Conservation (phyloP, 2,329 filamentous ascomycete genomes). For the Chalaropsis ovoidea region DNA sequence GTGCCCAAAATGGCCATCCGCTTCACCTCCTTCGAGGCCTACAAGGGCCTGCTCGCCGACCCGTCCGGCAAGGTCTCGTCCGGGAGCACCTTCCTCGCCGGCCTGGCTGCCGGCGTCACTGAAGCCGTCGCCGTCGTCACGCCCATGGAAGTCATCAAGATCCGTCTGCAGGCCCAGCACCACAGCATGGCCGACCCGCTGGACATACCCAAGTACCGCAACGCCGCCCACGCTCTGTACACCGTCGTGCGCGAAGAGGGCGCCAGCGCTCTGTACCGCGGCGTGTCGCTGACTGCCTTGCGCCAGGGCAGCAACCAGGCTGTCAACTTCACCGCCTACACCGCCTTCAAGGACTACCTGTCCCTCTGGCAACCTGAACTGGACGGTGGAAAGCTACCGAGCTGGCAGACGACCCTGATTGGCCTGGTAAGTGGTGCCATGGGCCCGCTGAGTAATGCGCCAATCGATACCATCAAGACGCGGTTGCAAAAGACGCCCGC, state of each 20-base stretch:
- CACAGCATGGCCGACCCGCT: conserved; percentile 96
- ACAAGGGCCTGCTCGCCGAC: conserved; percentile 74
- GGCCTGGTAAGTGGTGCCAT: conserved; percentile 88
- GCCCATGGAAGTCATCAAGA: conserved; percentile 99
- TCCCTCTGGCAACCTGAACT: conserved; percentile 63
- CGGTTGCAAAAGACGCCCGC: conserved; percentile 83
- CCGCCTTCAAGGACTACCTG: conserved; percentile 75
- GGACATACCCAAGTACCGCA: conserved; percentile 93
- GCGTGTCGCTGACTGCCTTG: conserved; percentile 84
- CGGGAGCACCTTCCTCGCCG: conserved; percentile 60
- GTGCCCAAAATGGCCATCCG: conserved; percentile 99
- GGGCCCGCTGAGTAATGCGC: conserved; percentile 90
- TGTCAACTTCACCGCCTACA: conserved; percentile 97
- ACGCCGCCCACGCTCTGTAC: conserved; percentile 72
- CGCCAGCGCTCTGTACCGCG: conserved; percentile 75
- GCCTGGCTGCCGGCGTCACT: conserved; percentile 83
- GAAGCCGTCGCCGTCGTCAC: conserved; percentile 95
- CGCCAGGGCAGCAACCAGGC: conserved; percentile 96
- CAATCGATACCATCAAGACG: conserved; percentile 99
- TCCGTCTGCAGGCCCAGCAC: conserved; percentile 93
- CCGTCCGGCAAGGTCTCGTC: conserved; percentile 59
- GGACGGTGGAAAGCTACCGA: conserved; percentile 56
- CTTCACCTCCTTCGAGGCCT: conserved; percentile 93
- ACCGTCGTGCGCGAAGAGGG: conserved; percentile 91
- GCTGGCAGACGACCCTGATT: conserved; percentile 83